Evolutionary conservation across 2,329 filamentous ascomycete species (phyloP), one percentile per base, ranked within the genome.

Genomic region (Raffaelea albimanens): DNA sequence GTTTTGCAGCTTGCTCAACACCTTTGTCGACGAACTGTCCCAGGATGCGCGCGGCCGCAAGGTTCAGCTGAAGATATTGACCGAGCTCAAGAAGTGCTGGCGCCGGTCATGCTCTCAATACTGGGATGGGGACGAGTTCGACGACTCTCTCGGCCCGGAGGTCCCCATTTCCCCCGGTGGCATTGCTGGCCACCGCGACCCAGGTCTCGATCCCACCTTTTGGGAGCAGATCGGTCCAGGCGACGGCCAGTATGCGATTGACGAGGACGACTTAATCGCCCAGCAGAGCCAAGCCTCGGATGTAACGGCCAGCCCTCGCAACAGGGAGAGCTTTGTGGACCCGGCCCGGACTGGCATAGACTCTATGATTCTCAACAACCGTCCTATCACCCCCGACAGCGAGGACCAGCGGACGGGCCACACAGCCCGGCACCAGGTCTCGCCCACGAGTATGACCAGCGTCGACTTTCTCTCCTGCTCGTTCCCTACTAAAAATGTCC

Each of bases 61-160:
- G 53, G 73, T 77, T 2, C 77, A 76, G 44, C 58, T 95, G 50
- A 96, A 96, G 64, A 95, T 97, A 54, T 73, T 98, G 33, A 82
- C 85, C 25, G 93, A 98, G 64, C 70, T 98, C 52, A 98, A 98
- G 64, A 94, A 95, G 62, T 97, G 93, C 61, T 98, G 93, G 93
- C 83, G 90, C 62, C 79, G 90, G 45, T 87, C 93, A 19, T 97
- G 90, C 61, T 82, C 85, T 0, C 69, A 90, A 47, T 95, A 90
- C 61, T 98, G 93, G 91, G 87, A 95, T 52, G 77, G 76, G 0
- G 71, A 80, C 0, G 79, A 87, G 42, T 82, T 82, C 33, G 73
- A 83, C 54, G 68, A 72, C 2, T 75, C 78, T 40, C 69, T 79
- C 13, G 75, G 73, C 14, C 71, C 80, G 3, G 80, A 87, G 22